Conservation (phyloP, 169 alveolate genomes). For the Eimeria acervulina region DNA sequence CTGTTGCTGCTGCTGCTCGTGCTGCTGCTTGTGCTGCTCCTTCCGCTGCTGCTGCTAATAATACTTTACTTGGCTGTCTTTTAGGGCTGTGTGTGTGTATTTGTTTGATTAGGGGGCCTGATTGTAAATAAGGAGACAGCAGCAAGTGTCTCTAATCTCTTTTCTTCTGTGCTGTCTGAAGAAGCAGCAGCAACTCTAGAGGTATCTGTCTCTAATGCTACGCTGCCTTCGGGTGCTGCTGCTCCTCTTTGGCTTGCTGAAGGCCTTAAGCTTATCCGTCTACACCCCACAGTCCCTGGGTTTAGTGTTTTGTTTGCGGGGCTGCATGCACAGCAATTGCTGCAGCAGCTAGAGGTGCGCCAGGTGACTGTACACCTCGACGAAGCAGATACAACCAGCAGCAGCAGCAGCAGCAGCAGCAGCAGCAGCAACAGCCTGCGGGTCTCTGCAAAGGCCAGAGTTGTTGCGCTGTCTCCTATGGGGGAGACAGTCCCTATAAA, state of each 20-base stretch:
- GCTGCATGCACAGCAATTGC: neutral
- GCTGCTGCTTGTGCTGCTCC: neutral
- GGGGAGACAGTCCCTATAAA: neutral
- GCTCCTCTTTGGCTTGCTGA: conserved; percentile 20
- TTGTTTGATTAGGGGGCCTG: neutral
- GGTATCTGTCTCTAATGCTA: neutral
- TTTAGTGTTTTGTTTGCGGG: neutral
- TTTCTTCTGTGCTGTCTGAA: neutral
- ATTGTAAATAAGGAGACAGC: neutral
- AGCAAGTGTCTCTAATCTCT: neutral
- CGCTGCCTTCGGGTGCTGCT: conserved; percentile 11
- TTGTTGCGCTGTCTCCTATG: neutral
- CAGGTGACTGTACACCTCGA: conserved; percentile 47
- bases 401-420: neutral
- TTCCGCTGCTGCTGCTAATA: neutral
- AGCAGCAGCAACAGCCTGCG: neutral
- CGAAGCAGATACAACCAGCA: neutral
- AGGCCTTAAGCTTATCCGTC: neutral
- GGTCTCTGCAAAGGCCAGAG: neutral
- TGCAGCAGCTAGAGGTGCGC: neutral
- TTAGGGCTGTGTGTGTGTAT: neutral
- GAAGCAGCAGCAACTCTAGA: neutral
- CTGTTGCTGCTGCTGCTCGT: neutral
- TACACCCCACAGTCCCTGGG: neutral
- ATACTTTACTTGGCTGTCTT: neutral